phyloP scores from a whole-genome alignment of 345 rosid species.

The Noccaea caerulescens region DNA sequence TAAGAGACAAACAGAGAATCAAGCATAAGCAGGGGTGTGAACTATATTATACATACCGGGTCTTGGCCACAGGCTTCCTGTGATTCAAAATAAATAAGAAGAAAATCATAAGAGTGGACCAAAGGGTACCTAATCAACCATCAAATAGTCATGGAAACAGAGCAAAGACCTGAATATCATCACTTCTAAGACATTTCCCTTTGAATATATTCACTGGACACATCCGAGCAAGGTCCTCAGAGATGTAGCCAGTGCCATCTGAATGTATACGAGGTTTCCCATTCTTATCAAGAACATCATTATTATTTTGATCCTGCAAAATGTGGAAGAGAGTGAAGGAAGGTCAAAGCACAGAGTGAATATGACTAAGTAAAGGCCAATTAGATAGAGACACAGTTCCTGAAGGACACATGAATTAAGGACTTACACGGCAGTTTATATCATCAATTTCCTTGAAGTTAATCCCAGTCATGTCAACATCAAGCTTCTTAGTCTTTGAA shows the following conservation, averaged over 20 bases:
- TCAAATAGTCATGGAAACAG: constrained; percentile 3
- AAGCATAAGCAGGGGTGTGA: not conserved
- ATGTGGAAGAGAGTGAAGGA: constrained; percentile 9
- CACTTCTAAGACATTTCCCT: constrained; percentile 39
- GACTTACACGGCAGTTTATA: constrained; percentile 58
- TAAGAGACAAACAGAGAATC: constrained; percentile 7
- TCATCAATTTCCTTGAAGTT: constrained; percentile 44
- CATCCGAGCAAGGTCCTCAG: constrained; percentile 72
- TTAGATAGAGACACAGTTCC: not conserved
- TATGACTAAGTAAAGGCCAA: not conserved
- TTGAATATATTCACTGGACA: constrained; percentile 53
- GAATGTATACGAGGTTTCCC: constrained; percentile 56
- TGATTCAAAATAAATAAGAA: not conserved
- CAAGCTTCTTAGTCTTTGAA: constrained; percentile 65
- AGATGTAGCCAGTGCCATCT: constrained; percentile 90
- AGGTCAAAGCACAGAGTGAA: not conserved
- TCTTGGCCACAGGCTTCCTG: constrained; percentile 37
- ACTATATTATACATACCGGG: constrained; percentile 45
- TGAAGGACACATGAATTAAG: not conserved
- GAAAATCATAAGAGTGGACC: not conserved
- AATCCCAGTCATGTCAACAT: constrained; percentile 49
- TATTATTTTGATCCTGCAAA: constrained; percentile 57
- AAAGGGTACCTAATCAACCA: constrained; percentile 10
- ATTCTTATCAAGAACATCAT: constrained; percentile 45
- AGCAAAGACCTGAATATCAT: constrained; percentile 25